Evolutionary conservation across 352 stramenopile genomes (phyloP).

Genomic region (Globisporangium cederbergense): DNA sequence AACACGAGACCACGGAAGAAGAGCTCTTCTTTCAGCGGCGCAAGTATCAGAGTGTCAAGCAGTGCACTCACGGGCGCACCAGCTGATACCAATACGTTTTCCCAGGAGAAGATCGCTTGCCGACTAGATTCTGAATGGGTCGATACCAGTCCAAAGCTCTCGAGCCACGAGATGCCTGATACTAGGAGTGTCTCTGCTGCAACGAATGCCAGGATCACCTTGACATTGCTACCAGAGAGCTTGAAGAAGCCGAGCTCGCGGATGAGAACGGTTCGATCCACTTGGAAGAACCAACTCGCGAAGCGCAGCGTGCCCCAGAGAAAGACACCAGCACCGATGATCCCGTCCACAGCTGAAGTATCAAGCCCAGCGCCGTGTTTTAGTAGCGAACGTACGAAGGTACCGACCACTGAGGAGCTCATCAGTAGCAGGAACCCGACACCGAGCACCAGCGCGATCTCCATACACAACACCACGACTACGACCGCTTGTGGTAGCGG

Average conservation of each 20-base stretch:
- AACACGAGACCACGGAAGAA: constrained; percentile 60
- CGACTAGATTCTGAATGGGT: constrained; percentile 1
- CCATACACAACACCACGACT: constrained; percentile 38
- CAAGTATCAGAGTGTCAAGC: constrained; percentile 32
- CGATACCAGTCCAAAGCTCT: not conserved
- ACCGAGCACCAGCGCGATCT: constrained; percentile 30
- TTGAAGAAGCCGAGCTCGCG: not conserved
- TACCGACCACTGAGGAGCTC: constrained; percentile 18
- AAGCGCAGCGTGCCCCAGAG: constrained; percentile 27
- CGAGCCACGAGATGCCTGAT: not conserved
- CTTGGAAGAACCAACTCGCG: constrained; percentile 34
- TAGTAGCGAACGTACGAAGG: constrained; percentile 16
- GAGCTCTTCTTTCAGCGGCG: constrained; percentile 53
- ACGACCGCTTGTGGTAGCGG: constrained; percentile 18
- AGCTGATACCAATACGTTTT: constrained; percentile 6
- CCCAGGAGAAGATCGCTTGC: constrained; percentile 24
- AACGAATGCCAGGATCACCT: not conserved
- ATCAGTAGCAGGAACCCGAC: constrained; percentile 35
- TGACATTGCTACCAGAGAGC: not conserved
- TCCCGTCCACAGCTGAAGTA: not conserved
- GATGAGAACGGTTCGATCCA: not conserved
- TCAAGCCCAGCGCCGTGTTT: constrained; percentile 11
- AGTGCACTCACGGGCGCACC: not conserved
- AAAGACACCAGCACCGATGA: constrained; percentile 23
- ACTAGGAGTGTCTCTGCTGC: not conserved